Evolutionary conservation across 2,329 filamentous ascomycete genomes (phyloP), one percentile per base, ranked within the genome.

Genomic region (Trichoderma sp.): DNA sequence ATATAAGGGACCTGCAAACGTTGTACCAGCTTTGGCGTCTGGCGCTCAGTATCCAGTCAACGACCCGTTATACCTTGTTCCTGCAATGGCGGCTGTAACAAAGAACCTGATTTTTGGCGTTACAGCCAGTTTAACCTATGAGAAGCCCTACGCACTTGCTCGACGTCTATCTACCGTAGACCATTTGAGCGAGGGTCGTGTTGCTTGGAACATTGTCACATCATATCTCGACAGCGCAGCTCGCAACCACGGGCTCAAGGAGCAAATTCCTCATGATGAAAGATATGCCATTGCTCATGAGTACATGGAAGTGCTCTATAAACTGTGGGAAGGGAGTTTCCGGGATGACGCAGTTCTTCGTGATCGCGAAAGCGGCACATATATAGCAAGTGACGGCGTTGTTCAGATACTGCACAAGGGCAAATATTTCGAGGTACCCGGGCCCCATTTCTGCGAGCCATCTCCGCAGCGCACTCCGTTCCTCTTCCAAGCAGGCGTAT

Each of bases 181-280:
- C 69, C 88, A 90, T 75, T 79, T 91, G 55, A 90, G 88, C 0
- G 80, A 83, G 3, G 88, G 88, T 0, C 81, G 88, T 0, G 83
- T 90, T 40, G 88, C 87, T 0, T 90, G 88, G 89, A 91, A 91
- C 71, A 89, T 91, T 24, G 89, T 91, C 0, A 90, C 88, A 29
- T 68, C 65, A 33, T 68, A 68, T 8, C 67, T 65, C 31, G 67
- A 69, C 29, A 69, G 67, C 14, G 60, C 67, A 52, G 67, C 58
- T 14, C 67, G 67, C 29, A 69, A 69, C 3, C 58, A 69, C 27
- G 67, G 67, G 3, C 35, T 69, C 11, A 64, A 65, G 7, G 67
- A 69, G 29, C 67, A 69, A 19, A 69, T 69, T 24, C 67, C 67
- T 13, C 67, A 69, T n/a, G 67, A 69, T 11, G 67, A 69, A 57